These are phyloP conservation scores for Mycena amicta DNA, from an alignment of 768 basidiomycete genomes.

Conservation along the genomic window DNA sequence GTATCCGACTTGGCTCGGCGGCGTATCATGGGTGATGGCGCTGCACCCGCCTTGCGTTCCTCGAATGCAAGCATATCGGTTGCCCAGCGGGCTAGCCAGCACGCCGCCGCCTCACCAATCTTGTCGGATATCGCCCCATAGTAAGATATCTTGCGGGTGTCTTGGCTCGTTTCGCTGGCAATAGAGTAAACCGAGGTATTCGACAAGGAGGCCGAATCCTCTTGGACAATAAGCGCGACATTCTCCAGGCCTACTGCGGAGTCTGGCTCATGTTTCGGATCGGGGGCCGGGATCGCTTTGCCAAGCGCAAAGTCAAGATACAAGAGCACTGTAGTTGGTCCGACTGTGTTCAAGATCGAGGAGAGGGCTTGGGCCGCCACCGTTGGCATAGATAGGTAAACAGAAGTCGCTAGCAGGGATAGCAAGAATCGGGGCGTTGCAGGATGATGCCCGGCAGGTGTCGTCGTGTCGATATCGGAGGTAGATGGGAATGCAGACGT, in stretches of 20 bases:
- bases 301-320: constrained; percentile 88
- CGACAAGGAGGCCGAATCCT: constrained; percentile 29
- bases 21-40: background rate
- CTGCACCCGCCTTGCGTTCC: constrained; percentile 36
- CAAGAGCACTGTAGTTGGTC: constrained; percentile 72
- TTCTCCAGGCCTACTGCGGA: constrained; percentile 72
- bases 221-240: constrained; percentile 53
- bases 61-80: constrained; percentile 74
- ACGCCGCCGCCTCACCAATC: constrained; percentile 86
- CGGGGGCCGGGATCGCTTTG: constrained; percentile 51
- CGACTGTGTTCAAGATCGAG: constrained; percentile 70
- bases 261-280: constrained; percentile 46
- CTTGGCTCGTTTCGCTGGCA: constrained; percentile 9
- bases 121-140: constrained; percentile 92
- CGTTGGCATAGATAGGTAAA: constrained; percentile 82
- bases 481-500: constrained; percentile 61
- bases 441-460: constrained; percentile 64
- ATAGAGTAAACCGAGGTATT: constrained; percentile 12
- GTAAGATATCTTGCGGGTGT: constrained; percentile 50
- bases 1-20: background rate
- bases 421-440: constrained; percentile 81
- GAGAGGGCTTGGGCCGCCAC: constrained; percentile 76
- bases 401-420: constrained; percentile 83
- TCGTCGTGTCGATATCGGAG: constrained; percentile 28
- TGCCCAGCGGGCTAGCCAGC: constrained; percentile 90